Evolutionary conservation across 108 stramenopile species (phyloP), one percentile per base, ranked within the genome.

Genomic region (Discostella pseudostelligera): DNA sequence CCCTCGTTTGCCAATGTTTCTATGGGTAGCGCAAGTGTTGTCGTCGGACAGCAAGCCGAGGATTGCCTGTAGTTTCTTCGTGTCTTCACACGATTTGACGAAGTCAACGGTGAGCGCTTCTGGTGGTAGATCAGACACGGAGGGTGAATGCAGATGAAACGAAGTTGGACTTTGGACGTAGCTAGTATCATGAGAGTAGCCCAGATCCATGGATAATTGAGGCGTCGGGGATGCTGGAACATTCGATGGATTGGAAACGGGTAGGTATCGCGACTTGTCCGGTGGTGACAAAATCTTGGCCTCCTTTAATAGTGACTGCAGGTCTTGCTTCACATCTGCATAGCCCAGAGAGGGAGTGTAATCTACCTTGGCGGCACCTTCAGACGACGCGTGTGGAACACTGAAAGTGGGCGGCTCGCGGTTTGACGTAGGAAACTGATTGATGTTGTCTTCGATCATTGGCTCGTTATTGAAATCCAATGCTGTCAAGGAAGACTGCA

Each of bases 71-170:
- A 71, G 70, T 24, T 39, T 62, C 14, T 25, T 40, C 7, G 42
- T 24, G 54, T 14, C 53, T 4, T 62, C 19, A 17, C 70, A 71
- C 12, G 42, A 6, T 71, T 45, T 55, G 21, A 71, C 70, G 36
- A 56, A 71, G 53, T 62, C 70, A 3, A 71, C 70, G 21, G 70
- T 71, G 21, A 71, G 46, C 37, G 70, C 70, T 16, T 59, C 44
- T 13, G 54, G 51, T 32, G 70, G 61, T 24, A 71, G 61, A 56
- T 24, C 24, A 13, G 59, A 70, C n/a, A 70, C 48, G 11, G 39
- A 60, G 8, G 59, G 48, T 25, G 69, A 49, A 54, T 59, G 69
- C 3, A 60, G 35, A 51, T 50, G 69, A 29, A 46, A 42, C 12
- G 50, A 47, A 45, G 22, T 32, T 21, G 32, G 32, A 24, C 24